Conservation (phyloP, 2,329 filamentous ascomycete species). For the Talaromyces sp. region DNA sequence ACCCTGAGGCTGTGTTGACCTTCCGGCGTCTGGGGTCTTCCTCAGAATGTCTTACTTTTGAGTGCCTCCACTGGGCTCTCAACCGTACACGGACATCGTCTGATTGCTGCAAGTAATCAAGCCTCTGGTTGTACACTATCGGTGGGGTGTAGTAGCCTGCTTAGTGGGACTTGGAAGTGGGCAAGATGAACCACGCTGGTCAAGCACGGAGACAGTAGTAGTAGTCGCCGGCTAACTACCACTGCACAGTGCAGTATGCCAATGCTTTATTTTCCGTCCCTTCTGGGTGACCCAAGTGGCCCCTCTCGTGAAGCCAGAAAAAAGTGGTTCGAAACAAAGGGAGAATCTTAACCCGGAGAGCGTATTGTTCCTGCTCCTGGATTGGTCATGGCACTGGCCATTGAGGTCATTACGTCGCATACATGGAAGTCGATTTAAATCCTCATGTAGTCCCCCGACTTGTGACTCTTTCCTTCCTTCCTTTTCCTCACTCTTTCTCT, state of each 20-base stretch:
- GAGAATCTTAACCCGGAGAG: background rate
- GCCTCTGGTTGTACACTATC: background rate
- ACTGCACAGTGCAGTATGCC: background rate
- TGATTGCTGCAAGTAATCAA: slow-evolving; percentile 1
- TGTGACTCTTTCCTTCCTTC: background rate
- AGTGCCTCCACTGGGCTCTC: background rate
- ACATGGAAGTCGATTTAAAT: slow-evolving; percentile 5
- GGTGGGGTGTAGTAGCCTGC: background rate
- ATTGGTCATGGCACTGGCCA: background rate
- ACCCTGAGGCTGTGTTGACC: slow-evolving; percentile 10
- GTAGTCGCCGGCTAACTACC: background rate
- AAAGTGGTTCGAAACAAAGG: slow-evolving; percentile 4
- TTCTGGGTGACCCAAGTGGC: background rate
- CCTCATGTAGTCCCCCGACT: background rate
- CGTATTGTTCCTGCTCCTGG: background rate
- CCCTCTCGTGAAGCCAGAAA: background rate
- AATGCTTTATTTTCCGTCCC: background rate
- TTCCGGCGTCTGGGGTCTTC: slow-evolving; percentile 11
- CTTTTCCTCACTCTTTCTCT: background rate
- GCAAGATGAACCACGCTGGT: background rate
- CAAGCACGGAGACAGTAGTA: background rate
- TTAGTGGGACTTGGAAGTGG: background rate
- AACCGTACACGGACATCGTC: slow-evolving; percentile 4
- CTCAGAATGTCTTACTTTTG: slow-evolving; percentile 25
- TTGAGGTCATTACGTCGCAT: background rate